Base-by-base conservation (phyloP, 2,329 filamentous ascomycete species). In the Venturia oleaginea region DNA sequence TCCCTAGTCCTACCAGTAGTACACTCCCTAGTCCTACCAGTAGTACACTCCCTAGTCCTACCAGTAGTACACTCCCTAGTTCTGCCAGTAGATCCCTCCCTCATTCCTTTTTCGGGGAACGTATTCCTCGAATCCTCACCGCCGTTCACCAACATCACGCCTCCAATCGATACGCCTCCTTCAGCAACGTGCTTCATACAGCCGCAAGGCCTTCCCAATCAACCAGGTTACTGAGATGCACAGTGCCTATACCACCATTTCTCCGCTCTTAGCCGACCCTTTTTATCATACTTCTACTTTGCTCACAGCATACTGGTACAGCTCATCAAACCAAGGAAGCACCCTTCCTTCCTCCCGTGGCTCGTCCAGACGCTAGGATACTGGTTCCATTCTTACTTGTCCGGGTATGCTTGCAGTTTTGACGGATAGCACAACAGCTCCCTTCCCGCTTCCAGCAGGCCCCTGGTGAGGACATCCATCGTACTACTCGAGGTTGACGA, bases 151-250 rank as follows among this genome's bases (percentile, higher is more conserved):
- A n/a, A n/a, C 30, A 17, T 3, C 19, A n/a, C 34, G 30, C 30
- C 51, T 57, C 51, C 51, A 57, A 57, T 57, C 51, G 51, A 57
- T 22, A 32, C 30, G 27, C 30, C 13, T 27, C 51, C 27, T 19
- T 57, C 51, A 10, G n/a, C 51, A 57, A 57, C 51, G 51, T 57
- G 51, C 30, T 57, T 30, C 34, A 17, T 34, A 34, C 30, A 8
- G 34, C 51, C 34, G 51, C 51, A 57, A 57, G 51, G 30, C 27
- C 30, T 57, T 57, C 17, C 51, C 51, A 34, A 57, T 57, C 51
- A 34, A 34, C 51, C 15, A 32, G 51, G 51, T 57, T 57, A 27
- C 15, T 7, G 27, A 57, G 30, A 57, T 57, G 51, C 51, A 57
- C 51, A 54, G 32, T 30, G 48, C 48, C 13, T 30, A 24, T 15